Evolutionary conservation across 2,329 filamentous ascomycete genomes (phyloP).

Genomic region (Pyricularia pennisetigena): DNA sequence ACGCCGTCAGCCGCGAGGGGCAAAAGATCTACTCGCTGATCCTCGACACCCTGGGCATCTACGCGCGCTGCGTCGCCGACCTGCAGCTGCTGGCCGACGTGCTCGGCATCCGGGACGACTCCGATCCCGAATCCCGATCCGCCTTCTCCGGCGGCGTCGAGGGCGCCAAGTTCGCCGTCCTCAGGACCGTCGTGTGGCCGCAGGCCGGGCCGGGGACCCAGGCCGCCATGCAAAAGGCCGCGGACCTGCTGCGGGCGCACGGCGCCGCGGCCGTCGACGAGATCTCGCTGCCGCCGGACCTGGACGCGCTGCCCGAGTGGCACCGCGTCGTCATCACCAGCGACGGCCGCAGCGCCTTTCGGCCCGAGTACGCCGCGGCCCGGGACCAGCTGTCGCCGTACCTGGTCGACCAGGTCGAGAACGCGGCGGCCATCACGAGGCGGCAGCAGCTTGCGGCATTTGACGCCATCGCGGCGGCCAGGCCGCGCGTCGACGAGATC

Average conservation of each 20-base stretch:
- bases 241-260: slow-evolving; percentile 26
- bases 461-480: slow-evolving; percentile 40
- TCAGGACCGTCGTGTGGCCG: slow-evolving; percentile 42
- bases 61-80: slow-evolving; percentile 46
- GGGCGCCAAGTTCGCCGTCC: slow-evolving; percentile 42
- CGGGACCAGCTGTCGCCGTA: slow-evolving; percentile 34
- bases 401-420: slow-evolving; percentile 41
- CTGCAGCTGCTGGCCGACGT: slow-evolving; percentile 43
- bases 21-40: slow-evolving; percentile 47
- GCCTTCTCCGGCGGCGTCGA: slow-evolving; percentile 23
- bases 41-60: slow-evolving; percentile 54
- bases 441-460: slow-evolving; percentile 41
- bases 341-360: slow-evolving; percentile 43
- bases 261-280: slow-evolving; percentile 45
- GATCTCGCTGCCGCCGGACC: slow-evolving; percentile 38
- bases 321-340: slow-evolving; percentile 37
- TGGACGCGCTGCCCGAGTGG: slow-evolving; percentile 39
- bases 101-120: slow-evolving; percentile 38
- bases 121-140: slow-evolving; percentile 25
- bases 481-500: slow-evolving; percentile 45
- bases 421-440: slow-evolving; percentile 28
- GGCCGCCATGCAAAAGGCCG: slow-evolving; percentile 29
- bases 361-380: slow-evolving; percentile 38
- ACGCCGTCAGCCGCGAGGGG: slow-evolving; percentile 51
- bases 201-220: slow-evolving; percentile 32